phyloP scores from a whole-genome alignment of 305 asterid species.

The Solanum aculeatissimum region DNA sequence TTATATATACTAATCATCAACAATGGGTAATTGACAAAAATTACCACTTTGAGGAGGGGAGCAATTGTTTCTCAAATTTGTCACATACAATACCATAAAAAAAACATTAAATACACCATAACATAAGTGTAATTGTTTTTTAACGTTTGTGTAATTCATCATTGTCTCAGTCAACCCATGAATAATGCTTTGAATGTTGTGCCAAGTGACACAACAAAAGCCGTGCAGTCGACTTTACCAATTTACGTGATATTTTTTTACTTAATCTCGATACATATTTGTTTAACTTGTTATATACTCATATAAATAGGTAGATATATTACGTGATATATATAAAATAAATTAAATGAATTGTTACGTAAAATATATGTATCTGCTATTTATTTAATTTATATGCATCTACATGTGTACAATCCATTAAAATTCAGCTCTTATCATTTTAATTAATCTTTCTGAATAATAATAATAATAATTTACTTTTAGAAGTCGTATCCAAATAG shows the following conservation, averaged over 20 bases:
- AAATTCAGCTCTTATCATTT: no score
- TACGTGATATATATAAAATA: no score
- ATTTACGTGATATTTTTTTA: no score
- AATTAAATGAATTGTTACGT: no score
- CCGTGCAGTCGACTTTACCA: not conserved
- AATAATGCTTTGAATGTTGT: not conserved
- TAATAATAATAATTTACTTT: no score
- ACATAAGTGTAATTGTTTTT: no score
- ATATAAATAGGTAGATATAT: no score
- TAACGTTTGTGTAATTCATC: not conserved
- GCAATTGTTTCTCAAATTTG: not conserved
- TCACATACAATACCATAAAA: not conserved
- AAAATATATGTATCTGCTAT: fast-evolving
- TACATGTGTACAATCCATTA: no score
- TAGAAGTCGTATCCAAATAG: not conserved
- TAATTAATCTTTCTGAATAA: no score
- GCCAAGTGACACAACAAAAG: not conserved
- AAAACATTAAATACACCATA: not conserved
- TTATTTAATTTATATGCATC: not conserved
- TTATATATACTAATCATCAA: no score
- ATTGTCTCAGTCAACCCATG: not conserved
- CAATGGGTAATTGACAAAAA: not conserved
- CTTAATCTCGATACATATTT: no score
- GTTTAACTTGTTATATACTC: no score
- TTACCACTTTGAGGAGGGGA: not conserved